Conservation (phyloP, 208 protist genomes). For the Crithidia brevicula region DNA sequence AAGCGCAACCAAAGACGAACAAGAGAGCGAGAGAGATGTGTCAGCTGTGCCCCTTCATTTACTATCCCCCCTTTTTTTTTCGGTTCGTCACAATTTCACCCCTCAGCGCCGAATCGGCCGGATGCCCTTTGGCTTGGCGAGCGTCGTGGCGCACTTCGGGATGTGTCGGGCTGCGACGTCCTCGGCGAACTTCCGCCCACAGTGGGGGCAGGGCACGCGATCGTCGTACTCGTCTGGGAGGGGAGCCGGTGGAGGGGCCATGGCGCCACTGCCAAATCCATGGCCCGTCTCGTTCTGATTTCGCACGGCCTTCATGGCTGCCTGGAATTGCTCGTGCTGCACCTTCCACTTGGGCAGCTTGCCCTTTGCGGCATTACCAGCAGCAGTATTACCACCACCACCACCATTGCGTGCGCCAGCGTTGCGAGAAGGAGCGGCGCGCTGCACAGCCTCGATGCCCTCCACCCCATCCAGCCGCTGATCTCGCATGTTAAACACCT, state of each 20-base stretch:
- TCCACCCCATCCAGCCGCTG: conserved; percentile 79
- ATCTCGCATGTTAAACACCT: conserved; percentile 76
- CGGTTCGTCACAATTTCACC: too few relatives aligned
- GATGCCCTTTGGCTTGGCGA: conserved; percentile 88
- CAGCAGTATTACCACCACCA: conserved; percentile 11
- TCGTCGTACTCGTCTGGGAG: conserved; percentile 69
- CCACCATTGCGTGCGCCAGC: conserved; percentile 8
- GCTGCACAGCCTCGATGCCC: conserved; percentile 61
- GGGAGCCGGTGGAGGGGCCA: conserved; percentile 41
- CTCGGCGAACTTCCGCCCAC: conserved; percentile 86
- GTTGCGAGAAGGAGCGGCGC: background rate
- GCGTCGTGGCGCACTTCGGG: conserved; percentile 87
- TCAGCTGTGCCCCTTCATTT: background rate
- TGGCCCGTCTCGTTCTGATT: conserved; percentile 37
- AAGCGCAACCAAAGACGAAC: too few relatives aligned
- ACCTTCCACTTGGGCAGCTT: conserved; percentile 92
- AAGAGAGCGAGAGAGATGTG: too few relatives aligned
- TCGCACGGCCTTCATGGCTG: conserved; percentile 80
- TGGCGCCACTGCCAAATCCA: conserved; percentile 19
- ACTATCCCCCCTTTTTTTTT: conserved; percentile 22
- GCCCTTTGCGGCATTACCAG: conserved; percentile 29
- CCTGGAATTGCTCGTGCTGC: conserved; percentile 91
- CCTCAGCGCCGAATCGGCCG: conserved; percentile 56
- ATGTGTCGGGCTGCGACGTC: conserved; percentile 87
- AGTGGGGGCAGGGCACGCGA: conserved; percentile 89